A percentile compares a stretch with the other conserved stretches of the same genome.
phyloP scores from a whole-genome alignment of 2,329 filamentous ascomycete species.

The Emmonsiellopsis sp. region DNA sequence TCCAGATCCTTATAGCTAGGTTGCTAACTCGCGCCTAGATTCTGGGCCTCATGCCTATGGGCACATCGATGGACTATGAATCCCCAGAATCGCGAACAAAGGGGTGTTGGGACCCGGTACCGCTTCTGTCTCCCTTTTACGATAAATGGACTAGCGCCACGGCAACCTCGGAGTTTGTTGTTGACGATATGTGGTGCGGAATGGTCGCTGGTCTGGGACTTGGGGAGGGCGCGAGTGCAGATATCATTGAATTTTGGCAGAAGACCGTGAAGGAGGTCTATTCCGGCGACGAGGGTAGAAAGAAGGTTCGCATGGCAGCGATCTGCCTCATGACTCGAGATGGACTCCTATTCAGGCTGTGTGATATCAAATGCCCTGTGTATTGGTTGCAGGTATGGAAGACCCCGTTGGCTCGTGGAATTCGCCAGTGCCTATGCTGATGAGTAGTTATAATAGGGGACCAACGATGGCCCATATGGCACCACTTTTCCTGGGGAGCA shows the following conservation, averaged over 20 bases:
- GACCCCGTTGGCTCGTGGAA: background rate
- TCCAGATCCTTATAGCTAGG: background rate
- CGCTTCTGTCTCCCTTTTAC: slow-evolving; percentile 26
- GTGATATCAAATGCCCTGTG: slow-evolving; percentile 42
- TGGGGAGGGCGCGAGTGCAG: slow-evolving; percentile 28
- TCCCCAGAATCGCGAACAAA: slow-evolving; percentile 32
- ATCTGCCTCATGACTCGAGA: slow-evolving; percentile 42
- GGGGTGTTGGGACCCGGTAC: slow-evolving; percentile 40
- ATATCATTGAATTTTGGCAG: slow-evolving; percentile 35
- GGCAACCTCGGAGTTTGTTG: slow-evolving; percentile 34
- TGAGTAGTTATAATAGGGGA: background rate
- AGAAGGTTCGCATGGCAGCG: slow-evolving; percentile 39
- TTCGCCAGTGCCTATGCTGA: background rate
- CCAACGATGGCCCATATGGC: background rate
- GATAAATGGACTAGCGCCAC: slow-evolving; percentile 30
- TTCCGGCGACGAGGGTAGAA: slow-evolving; percentile 39
- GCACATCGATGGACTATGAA: slow-evolving; percentile 44
- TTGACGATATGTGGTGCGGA: slow-evolving; percentile 33
- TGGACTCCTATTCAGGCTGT: slow-evolving; percentile 35
- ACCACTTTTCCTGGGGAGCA: slow-evolving; percentile 24
- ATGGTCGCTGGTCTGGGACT: slow-evolving; percentile 41
- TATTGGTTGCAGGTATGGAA: slow-evolving; percentile 39
- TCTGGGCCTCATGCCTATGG: slow-evolving; percentile 41
- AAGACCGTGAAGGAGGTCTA: slow-evolving; percentile 38
- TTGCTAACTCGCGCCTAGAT: slow-evolving; percentile 26